Base-by-base conservation (phyloP, 805 yeast genomes). In the Candida krabiensis region DNA sequence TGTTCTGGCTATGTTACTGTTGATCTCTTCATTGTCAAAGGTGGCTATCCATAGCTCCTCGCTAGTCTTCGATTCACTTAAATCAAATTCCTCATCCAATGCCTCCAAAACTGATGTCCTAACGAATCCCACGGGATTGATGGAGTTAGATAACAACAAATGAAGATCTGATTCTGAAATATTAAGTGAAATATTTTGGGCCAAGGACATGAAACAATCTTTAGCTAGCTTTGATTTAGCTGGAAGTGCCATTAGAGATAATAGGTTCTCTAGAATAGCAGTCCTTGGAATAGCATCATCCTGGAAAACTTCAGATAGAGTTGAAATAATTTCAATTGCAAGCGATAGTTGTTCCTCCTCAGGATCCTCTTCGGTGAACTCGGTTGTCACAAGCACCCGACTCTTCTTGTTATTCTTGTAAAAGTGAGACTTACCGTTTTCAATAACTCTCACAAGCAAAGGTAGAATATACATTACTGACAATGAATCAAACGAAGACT, bases 331-430 rank as follows among this genome's bases (percentile, higher is more conserved):
- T 53, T 86, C 95, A 50, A 90, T 61, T 0, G 91, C 84, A 40
- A 91, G 66, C 34, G 85, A 61, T 34, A 89, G 66, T 51, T 86
- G 91, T 57, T 89, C 97, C 60, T 90, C 96, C 55, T 85, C 89
- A n/a, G 80, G 80, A 49, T 81, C 87, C 58, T 86, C 96, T 38
- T 87, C 91, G 21, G 75, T 75, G 57, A 82, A 85, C 51, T 86
- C 95, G 2, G 81, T 67, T 21, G 80, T 82, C 1, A 72, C 66
- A 5, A 61, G 64, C 34, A 61, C 56, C 8, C 65, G 60, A 2
- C 67, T 71, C 52, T 78, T 80, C 30, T 68, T 70, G 3, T 80
- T 67, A 50, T 75, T 77, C 45, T 67, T 73, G 37, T 75, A 52
- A 1, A 84, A 75, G 28, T 71, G 75, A 1, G 55, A 62, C 40